These are phyloP conservation scores for Scleroderma citrinum DNA, from an alignment of 768 basidiomycete genomes.

Conservation along the genomic window DNA sequence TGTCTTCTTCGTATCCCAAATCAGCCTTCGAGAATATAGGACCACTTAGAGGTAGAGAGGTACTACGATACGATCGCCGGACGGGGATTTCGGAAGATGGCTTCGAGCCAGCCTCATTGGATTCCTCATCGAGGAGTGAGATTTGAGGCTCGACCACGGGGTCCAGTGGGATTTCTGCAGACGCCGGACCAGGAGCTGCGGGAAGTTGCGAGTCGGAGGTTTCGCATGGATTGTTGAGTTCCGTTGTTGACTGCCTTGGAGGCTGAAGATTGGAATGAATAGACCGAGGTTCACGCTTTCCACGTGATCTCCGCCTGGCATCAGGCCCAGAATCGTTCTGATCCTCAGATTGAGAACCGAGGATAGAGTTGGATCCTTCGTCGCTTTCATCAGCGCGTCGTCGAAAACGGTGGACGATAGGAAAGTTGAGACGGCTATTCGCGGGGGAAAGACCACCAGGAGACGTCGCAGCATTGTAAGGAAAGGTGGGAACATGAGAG, in stretches of 20 bases:
- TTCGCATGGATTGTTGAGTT: slow-evolving; percentile 6
- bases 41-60: slow-evolving; percentile 30
- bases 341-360: slow-evolving; percentile 42
- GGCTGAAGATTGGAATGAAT: slow-evolving; percentile 20
- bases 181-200: slow-evolving; percentile 3
- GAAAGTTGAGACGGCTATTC: slow-evolving; percentile 37
- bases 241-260: slow-evolving; percentile 10
- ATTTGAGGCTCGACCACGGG: slow-evolving; percentile 6
- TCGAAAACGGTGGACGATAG: slow-evolving; percentile 32
- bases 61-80: slow-evolving; percentile 21
- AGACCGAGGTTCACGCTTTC: slow-evolving; percentile 21
- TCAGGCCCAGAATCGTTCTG: slow-evolving; percentile 23
- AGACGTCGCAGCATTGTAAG: slow-evolving; percentile 17
- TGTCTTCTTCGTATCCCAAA: slow-evolving; percentile 41
- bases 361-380: slow-evolving; percentile 41
- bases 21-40: slow-evolving; percentile 31
- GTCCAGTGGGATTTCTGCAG: neutral
- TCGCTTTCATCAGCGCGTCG: slow-evolving; percentile 38
- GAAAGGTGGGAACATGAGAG: slow-evolving; percentile 31
- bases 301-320: slow-evolving; percentile 4
- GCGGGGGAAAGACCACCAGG: slow-evolving; percentile 37
- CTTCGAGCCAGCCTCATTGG: neutral
- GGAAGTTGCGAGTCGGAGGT: slow-evolving; percentile 5
- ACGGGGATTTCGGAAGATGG: neutral
- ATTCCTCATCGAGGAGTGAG: neutral